These are phyloP conservation scores for Chimonanthus praecox DNA, from an alignment of 164 flowering plant genomes.

Conservation along the genomic window DNA sequence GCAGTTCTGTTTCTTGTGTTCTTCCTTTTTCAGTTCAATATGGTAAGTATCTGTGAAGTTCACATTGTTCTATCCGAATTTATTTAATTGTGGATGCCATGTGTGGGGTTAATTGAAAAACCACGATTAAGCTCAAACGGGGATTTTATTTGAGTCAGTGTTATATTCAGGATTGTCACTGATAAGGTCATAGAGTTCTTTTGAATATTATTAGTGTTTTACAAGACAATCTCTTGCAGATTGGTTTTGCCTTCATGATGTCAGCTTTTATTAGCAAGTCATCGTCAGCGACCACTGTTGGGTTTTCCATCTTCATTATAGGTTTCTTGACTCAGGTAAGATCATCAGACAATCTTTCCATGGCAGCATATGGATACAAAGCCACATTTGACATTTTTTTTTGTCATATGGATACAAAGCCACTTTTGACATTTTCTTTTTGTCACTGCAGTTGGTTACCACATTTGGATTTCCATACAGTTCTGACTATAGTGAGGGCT, in stretches of 20 bases:
- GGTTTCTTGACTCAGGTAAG: slow-evolving; percentile 80
- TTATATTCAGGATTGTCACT: not conserved
- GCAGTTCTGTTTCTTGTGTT: slow-evolving; percentile 66
- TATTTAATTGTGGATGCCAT: not conserved
- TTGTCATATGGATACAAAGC: slow-evolving; percentile 4
- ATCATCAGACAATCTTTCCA: not conserved
- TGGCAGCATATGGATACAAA: not conserved
- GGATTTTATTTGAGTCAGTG: not conserved
- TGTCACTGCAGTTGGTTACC: slow-evolving; percentile 64
- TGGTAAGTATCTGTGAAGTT: slow-evolving; percentile 45
- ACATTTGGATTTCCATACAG: slow-evolving; percentile 74
- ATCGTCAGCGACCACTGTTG: slow-evolving; percentile 74
- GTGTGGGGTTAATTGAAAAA: slow-evolving; percentile 3
- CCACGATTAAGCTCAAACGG: not conserved
- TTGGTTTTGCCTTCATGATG: slow-evolving; percentile 78
- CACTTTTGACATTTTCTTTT: slow-evolving; percentile 7
- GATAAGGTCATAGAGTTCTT: not conserved
- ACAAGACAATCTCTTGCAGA: slow-evolving; percentile 30
- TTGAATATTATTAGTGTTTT: not conserved
- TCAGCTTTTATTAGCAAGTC: slow-evolving; percentile 85
- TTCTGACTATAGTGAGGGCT: slow-evolving; percentile 14
- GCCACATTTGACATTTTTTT: not conserved
- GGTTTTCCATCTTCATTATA: slow-evolving; percentile 73
- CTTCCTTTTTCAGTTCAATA: slow-evolving; percentile 86
- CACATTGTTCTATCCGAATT: not conserved